Conservation (phyloP, 129 eudicot genomes). For the Rutidosis leptorrhynchoides region DNA sequence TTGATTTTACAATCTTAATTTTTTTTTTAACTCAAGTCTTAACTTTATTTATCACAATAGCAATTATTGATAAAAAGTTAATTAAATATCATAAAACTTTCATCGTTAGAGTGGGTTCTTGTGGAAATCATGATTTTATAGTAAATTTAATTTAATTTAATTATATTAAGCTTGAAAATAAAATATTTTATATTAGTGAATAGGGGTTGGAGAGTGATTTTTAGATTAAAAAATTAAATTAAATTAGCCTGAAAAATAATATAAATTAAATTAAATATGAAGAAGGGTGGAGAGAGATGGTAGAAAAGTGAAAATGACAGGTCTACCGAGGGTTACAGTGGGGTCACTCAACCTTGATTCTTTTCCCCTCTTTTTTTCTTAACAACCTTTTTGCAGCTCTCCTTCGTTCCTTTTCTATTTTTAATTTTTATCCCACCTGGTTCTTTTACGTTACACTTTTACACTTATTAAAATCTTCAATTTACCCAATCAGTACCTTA, state of each 20-base stretch:
- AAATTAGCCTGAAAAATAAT: no score
- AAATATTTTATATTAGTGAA: no score
- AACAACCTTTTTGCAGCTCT: constrained; percentile 32
- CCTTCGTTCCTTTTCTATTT: not conserved
- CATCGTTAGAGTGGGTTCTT: no score
- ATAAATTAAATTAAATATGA: not conserved
- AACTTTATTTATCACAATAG: not conserved
- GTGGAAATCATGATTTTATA: no score
- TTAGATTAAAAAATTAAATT: no score
- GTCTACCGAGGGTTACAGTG: constrained; percentile 28
- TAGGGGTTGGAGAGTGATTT: no score
- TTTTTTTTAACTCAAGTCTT: not conserved
- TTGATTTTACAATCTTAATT: not conserved
- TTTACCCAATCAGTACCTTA: not conserved
- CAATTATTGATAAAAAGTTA: no score
- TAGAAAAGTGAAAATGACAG: constrained; percentile 21
- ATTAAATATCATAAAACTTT: no score
- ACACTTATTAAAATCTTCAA: not conserved
- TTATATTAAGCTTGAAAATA: no score
- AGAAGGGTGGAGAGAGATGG: not conserved
- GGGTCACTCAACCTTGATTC: constrained; percentile 33
- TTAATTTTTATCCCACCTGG: not conserved
- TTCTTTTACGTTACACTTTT: not conserved
- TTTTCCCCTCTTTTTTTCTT: constrained; percentile 15
- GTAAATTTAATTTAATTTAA: no score